A percentile compares a stretch with the other conserved stretches of the same genome.
These are phyloP conservation scores for Phytopythium litorale DNA, from an alignment of 352 stramenopile genomes.

Conservation along the genomic window DNA sequence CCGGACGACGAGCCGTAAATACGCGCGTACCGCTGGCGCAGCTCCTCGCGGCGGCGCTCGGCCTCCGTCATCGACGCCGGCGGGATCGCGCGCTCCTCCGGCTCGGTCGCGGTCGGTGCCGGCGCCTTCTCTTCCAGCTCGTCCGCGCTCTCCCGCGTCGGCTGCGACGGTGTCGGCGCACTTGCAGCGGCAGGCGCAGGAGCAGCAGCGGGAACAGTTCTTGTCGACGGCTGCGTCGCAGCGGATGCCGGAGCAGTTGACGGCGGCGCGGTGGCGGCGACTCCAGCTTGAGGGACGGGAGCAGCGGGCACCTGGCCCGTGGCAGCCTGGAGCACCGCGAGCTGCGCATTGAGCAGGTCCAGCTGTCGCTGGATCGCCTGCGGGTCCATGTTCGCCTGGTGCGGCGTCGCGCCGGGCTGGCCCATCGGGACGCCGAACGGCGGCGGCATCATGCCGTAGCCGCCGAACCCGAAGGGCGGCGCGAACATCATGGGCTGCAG, in stretches of 20 bases:
- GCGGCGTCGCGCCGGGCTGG: slow-evolving; percentile 15
- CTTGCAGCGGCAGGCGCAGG: neutral
- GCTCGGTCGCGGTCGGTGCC: slow-evolving; percentile 7
- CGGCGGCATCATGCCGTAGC: slow-evolving; percentile 50
- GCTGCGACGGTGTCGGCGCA: neutral
- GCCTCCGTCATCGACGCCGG: slow-evolving; percentile 34
- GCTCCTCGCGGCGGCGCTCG: slow-evolving; percentile 46
- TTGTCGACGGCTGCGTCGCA: neutral
- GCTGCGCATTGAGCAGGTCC: slow-evolving; percentile 42
- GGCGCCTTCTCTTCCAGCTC: slow-evolving; percentile 39
- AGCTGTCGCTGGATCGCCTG: slow-evolving; percentile 52
- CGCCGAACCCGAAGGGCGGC: slow-evolving; percentile 49
- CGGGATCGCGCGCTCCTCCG: slow-evolving; percentile 34
- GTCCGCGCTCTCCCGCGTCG: slow-evolving; percentile 5
- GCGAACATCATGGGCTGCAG: slow-evolving; percentile 62
- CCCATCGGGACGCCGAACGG: slow-evolving; percentile 32
- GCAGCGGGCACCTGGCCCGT: slow-evolving; percentile 12
- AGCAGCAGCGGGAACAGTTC: neutral
- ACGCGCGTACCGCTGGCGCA: slow-evolving; percentile 48
- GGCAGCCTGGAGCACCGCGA: slow-evolving; percentile 42
- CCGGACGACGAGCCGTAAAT: slow-evolving; percentile 29
- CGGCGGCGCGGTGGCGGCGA: slow-evolving; percentile 6
- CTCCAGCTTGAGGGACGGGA: slow-evolving; percentile 6
- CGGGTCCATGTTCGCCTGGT: slow-evolving; percentile 29
- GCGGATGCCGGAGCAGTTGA: slow-evolving; percentile 1